A percentile compares a stretch with the other conserved stretches of the same genome.
Conservation (phyloP, 192 early-diverging fungal species). For the Umbelopsis sp. region DNA sequence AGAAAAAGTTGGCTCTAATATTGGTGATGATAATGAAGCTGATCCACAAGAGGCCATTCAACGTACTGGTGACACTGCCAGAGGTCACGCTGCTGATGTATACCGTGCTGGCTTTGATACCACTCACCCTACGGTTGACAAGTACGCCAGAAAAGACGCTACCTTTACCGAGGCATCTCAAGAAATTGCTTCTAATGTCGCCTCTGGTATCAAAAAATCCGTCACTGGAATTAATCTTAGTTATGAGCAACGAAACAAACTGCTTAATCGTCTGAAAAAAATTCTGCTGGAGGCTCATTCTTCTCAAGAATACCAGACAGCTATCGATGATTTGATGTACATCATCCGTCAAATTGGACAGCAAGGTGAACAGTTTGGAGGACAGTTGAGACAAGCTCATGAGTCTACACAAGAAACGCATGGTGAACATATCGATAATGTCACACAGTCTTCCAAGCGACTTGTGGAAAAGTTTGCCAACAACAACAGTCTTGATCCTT, state of each 20-base stretch:
- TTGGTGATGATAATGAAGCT: slow-evolving; percentile 35
- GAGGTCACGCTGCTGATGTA: slow-evolving; percentile 25
- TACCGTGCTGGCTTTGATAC: slow-evolving; percentile 27
- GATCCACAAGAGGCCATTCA: slow-evolving; percentile 24
- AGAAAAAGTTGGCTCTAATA: slow-evolving; percentile 4
- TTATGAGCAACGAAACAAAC: slow-evolving; percentile 33
- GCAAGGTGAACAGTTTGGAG: slow-evolving; percentile 29
- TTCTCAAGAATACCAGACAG: slow-evolving; percentile 41
- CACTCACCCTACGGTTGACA: slow-evolving; percentile 17
- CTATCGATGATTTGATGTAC: slow-evolving; percentile 38
- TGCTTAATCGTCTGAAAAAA: slow-evolving; percentile 40
- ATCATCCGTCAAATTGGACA: slow-evolving; percentile 33
- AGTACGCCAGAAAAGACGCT: slow-evolving; percentile 23
- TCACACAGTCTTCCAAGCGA: slow-evolving; percentile 42
- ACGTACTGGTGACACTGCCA: slow-evolving; percentile 21
- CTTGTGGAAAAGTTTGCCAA: slow-evolving; percentile 60
- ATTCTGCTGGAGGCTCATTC: slow-evolving; percentile 27
- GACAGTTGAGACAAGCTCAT: slow-evolving; percentile 21
- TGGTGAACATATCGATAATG: slow-evolving; percentile 14
- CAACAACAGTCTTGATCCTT: slow-evolving; percentile 43
- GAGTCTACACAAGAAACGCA: slow-evolving; percentile 17
- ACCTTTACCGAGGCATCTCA: slow-evolving; percentile 31
- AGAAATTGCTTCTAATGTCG: slow-evolving; percentile 29
- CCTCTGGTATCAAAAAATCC: slow-evolving; percentile 19
- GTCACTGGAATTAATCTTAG: slow-evolving; percentile 22